Conservation (phyloP, 805 yeast species). For the Candida tammaniensis region DNA sequence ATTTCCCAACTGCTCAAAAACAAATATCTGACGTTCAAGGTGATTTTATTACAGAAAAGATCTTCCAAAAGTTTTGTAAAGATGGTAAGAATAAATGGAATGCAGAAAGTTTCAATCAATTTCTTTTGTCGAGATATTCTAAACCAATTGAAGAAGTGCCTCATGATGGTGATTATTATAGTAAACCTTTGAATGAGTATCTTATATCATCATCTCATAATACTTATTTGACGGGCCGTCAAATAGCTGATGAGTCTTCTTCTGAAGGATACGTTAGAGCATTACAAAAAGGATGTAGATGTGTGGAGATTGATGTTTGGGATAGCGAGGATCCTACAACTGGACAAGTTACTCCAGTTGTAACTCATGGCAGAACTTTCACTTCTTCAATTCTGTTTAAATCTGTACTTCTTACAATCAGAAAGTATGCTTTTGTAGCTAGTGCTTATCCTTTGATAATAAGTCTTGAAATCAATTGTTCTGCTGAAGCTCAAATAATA, state of each 20-base stretch:
- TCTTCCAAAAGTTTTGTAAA: conserved; percentile 22
- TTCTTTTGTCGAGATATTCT: conserved; percentile 29
- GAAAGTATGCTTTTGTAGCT: conserved; percentile 84
- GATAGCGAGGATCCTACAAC: conserved; percentile 57
- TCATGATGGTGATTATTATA: conserved; percentile 20
- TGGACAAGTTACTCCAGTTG: conserved; percentile 61
- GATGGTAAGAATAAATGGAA: conserved; percentile 20
- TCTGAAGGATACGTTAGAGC: conserved; percentile 87
- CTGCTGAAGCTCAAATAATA: conserved; percentile 58
- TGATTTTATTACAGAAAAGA: conserved; percentile 17
- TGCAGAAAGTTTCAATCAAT: conserved; percentile 31
- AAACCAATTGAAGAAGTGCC: conserved; percentile 15
- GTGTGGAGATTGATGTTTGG: conserved; percentile 96
- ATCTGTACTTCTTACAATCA: conserved; percentile 69
- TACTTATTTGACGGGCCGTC: conserved; percentile 86
- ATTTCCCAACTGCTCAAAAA: conserved; percentile 47
- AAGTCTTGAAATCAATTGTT: conserved; percentile 84
- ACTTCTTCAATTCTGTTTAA: conserved; percentile 69
- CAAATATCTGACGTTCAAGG: conserved; percentile 35
- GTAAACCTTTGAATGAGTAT: conserved; percentile 75
- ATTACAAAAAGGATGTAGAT: conserved; percentile 87
- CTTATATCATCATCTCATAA: conserved; percentile 92
- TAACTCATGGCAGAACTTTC: conserved; percentile 84
- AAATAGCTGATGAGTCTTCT: conserved; percentile 82
- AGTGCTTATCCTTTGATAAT: conserved; percentile 83